phyloP scores from a whole-genome alignment of 2,329 filamentous ascomycete genomes.

The Trichoderma koningiopsis region DNA sequence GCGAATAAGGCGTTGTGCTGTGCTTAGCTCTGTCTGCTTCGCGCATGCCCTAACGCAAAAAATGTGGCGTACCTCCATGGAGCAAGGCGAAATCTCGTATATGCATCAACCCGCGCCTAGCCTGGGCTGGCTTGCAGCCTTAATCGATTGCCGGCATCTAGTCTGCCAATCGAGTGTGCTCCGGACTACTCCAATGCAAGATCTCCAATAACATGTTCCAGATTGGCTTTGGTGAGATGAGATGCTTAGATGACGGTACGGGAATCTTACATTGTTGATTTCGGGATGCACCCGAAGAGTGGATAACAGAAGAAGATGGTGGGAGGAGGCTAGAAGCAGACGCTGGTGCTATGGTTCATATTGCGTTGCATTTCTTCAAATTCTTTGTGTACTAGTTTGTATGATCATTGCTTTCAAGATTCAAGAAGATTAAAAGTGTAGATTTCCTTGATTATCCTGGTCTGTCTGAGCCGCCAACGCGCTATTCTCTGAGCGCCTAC shows the following conservation, averaged over 20 bases:
- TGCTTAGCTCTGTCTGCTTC: neutral
- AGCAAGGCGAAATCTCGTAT: constrained; percentile 24
- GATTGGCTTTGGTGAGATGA: constrained; percentile 8
- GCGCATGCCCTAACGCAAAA: neutral
- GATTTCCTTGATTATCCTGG: too few relatives aligned
- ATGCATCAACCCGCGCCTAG: constrained; percentile 27
- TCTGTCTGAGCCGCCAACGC: neutral
- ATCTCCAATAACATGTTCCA: constrained; percentile 6
- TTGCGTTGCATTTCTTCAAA: neutral
- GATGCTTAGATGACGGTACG: neutral
- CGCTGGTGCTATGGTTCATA: neutral
- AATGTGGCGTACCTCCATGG: constrained; percentile 5
- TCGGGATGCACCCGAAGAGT: constrained; percentile 1
- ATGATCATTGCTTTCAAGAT: neutral
- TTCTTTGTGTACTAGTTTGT: neutral
- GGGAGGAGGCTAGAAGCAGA: neutral
- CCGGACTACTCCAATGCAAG: constrained; percentile 9
- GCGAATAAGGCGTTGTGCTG: neutral
- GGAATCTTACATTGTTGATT: neutral
- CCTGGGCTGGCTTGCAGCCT: constrained; percentile 18
- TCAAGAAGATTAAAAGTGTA: neutral
- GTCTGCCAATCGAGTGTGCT: constrained; percentile 10
- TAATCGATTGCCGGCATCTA: neutral
- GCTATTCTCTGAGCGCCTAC: neutral
- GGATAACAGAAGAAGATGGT: neutral